A percentile compares a stretch with the other conserved stretches of the same genome.
Conservation (phyloP, 495 filamentous ascomycete species). For the Aspergillus leporis region DNA sequence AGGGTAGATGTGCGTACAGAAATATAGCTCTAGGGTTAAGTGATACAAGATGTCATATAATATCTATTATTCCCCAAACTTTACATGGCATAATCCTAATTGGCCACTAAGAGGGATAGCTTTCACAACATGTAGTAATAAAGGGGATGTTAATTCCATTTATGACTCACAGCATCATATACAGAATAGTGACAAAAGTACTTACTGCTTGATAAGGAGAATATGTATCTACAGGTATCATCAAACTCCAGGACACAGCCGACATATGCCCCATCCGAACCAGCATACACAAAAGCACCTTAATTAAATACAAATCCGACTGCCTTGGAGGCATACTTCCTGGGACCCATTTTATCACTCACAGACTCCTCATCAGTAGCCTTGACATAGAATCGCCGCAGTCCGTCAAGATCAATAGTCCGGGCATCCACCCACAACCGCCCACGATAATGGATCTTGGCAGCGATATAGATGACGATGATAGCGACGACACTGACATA, state of each 20-base stretch:
- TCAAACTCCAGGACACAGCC: not conserved
- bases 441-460: slow-evolving; percentile 25
- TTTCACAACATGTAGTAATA: too few relatives aligned
- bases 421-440: slow-evolving; percentile 33
- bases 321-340: slow-evolving; percentile 3
- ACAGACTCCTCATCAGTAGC: slow-evolving; percentile 17
- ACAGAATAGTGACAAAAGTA: too few relatives aligned
- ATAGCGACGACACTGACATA: slow-evolving; percentile 27
- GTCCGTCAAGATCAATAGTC: slow-evolving; percentile 30
- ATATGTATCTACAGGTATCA: not conserved
- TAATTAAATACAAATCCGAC: slow-evolving; percentile 7
- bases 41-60: too few relatives aligned
- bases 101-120: too few relatives aligned
- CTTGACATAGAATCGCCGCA: slow-evolving; percentile 22
- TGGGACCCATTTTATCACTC: slow-evolving; percentile 9
- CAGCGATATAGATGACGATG: slow-evolving; percentile 24
- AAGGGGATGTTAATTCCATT: too few relatives aligned
- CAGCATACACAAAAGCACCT: not conserved
- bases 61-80: too few relatives aligned
- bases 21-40: too few relatives aligned
- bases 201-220: too few relatives aligned
- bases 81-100: too few relatives aligned
- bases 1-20: too few relatives aligned
- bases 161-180: too few relatives aligned
- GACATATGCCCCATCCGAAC: not conserved